A percentile compares a stretch with the other conserved stretches of the same genome.
Evolutionary conservation across 2,329 filamentous ascomycete species (phyloP).

Genomic region (Calonectria naviculata): DNA sequence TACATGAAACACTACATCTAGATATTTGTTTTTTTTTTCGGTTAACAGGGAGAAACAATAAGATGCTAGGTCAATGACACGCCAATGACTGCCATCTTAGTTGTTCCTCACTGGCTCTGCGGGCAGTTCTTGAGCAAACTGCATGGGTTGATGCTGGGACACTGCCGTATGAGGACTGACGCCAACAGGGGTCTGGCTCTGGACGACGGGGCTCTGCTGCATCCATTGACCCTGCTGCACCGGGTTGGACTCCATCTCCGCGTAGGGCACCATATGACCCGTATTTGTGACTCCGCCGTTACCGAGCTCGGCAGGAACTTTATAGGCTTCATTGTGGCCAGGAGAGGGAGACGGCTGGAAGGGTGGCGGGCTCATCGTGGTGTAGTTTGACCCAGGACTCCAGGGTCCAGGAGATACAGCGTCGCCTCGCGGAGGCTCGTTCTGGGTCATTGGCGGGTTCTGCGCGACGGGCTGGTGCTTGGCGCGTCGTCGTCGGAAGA

Average conservation of each 20-base stretch:
- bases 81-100: not conserved
- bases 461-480: constrained; percentile 17
- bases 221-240: not conserved
- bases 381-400: constrained; percentile 37
- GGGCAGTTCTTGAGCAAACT: not conserved
- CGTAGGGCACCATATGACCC: not conserved
- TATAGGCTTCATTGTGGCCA: constrained; percentile 25
- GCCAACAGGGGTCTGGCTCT: not conserved
- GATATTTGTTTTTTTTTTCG: not conserved
- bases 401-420: constrained; percentile 34
- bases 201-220: not conserved
- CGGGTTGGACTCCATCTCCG: not conserved
- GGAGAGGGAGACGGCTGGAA: constrained; percentile 27
- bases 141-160: not conserved
- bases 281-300: not conserved
- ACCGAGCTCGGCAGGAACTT: constrained; percentile 40
- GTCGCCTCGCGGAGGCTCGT: constrained; percentile 30
- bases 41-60: not conserved
- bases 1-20: not conserved
- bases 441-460: constrained; percentile 36
- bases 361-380: constrained; percentile 28
- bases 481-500: constrained; percentile 42
- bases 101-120: not conserved
- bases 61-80: not conserved
- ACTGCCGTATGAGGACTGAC: not conserved